Percentiles rank a stretch among this genome's conserved stretches.
Conservation (phyloP, 345 rosid genomes). For the Combretum micranthum region DNA sequence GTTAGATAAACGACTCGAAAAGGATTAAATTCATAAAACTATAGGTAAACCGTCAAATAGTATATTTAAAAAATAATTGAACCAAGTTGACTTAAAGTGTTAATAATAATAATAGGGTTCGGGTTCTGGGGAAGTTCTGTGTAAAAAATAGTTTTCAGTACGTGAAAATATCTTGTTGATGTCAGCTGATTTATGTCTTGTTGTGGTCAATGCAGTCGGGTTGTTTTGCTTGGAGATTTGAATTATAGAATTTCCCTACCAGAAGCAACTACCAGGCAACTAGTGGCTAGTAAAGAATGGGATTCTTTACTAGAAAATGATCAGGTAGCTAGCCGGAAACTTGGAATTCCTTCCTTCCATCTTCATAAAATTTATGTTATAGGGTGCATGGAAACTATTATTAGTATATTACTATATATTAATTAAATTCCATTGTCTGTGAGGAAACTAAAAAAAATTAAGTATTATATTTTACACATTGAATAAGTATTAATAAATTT, state of each 20-base stretch:
- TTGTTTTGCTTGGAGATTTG: constrained; percentile 70
- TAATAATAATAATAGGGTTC: no score
- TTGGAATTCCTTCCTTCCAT: no score
- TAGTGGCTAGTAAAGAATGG: constrained; percentile 62
- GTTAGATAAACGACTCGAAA: constrained; percentile 10
- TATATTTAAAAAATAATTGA: constrained; percentile 3
- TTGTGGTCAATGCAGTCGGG: constrained; percentile 34
- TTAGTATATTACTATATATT: no score
- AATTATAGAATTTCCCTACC: constrained; percentile 72
- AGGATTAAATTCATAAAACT: not conserved
- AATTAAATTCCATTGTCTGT: no score
- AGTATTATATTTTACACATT: no score
- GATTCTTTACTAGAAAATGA: constrained; percentile 47
- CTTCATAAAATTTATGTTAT: no score
- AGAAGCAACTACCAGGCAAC: constrained; percentile 41
- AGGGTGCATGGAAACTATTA: no score
- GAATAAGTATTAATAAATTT: no score
- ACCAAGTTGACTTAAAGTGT: constrained; percentile 22
- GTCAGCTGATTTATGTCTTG: constrained; percentile 9
- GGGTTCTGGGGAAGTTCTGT: no score
- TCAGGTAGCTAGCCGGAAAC: constrained; percentile 42
- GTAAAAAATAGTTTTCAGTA: no score
- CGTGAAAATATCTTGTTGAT: constrained; percentile 11
- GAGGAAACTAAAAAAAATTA: no score
- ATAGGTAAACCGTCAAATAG: constrained; percentile 3